phyloP scores from a whole-genome alignment of 2,329 filamentous ascomycete genomes.

The Verticillium dahliae region DNA sequence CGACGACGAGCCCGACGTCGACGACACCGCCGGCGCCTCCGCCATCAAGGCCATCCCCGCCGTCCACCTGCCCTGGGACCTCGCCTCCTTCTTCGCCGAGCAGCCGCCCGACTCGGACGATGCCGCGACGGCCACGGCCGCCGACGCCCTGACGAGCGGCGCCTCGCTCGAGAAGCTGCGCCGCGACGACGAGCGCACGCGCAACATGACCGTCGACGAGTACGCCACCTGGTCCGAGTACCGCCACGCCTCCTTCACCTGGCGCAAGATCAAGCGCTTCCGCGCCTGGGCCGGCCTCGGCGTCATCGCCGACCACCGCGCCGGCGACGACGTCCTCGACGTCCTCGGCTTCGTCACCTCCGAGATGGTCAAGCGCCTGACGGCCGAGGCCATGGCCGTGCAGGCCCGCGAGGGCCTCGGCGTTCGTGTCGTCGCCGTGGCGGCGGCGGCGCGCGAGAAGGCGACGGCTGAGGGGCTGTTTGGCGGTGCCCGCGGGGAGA shows the following conservation, averaged over 20 bases:
- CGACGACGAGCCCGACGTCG: constrained; percentile 7
- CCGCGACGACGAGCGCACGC: constrained; percentile 10
- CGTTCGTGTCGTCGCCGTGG: constrained; percentile 42
- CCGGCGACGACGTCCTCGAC: constrained; percentile 13
- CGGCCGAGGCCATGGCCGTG: constrained; percentile 6
- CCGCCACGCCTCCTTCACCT: constrained; percentile 14
- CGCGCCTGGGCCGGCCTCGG: constrained; percentile 14
- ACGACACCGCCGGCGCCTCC: not conserved
- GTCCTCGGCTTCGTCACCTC: constrained; percentile 14
- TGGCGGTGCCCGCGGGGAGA: constrained; percentile 84
- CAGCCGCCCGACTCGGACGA: constrained; percentile 5
- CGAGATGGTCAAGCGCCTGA: constrained; percentile 14
- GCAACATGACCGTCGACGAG: constrained; percentile 13
- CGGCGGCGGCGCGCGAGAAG: constrained; percentile 55
- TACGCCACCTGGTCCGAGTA: constrained; percentile 15
- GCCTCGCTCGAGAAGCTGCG: constrained; percentile 10
- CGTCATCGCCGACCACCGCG: constrained; percentile 10
- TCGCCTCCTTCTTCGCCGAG: constrained; percentile 8
- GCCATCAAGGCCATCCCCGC: constrained; percentile 3
- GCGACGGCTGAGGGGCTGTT: constrained; percentile 62
- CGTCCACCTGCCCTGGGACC: constrained; percentile 9
- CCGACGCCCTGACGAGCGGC: constrained; percentile 1
- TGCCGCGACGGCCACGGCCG: not conserved
- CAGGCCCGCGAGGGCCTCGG: constrained; percentile 17
- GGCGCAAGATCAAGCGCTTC: constrained; percentile 13